Base-by-base conservation (phyloP, 371 early-diverging fungal species). In the Apophysomyces trapeziformis region DNA sequence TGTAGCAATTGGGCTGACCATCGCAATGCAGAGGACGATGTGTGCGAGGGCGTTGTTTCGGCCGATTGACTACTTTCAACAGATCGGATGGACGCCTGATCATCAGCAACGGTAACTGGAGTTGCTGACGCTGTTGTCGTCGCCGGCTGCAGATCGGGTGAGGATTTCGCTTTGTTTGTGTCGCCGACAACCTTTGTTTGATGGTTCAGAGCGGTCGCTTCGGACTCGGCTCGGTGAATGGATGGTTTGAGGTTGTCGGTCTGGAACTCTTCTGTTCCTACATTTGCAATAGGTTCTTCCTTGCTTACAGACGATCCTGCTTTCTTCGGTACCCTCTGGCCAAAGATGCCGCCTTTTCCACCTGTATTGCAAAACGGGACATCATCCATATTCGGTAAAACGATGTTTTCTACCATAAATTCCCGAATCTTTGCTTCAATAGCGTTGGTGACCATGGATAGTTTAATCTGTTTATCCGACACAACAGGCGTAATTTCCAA, bases 351-450 rank as follows among this genome's bases (percentile, higher is more conserved):
- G 41, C 90, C 90, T 11, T 65, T 74, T 13, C 91, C 89, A 32
- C 74, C 75, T 3, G 89, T 82, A 18, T 84, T 77, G 68, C 85
- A 93, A 69, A 95, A 95, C 2, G 89, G 83, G 2, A 89, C 80
- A 63, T 96, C 95, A 62, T 96, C 96, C 93, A 96, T 93, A 69
- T 96, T 93, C 1, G 97, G 97, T 63, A 94, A 70, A 13, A 96
- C 93, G 60, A 96, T 75, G 21, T 86, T 86, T 59, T 91, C 92
- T 4, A 87, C 82, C 67, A 96, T 79, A 60, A 92, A 87, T 45
- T 94, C 93, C 44, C 89, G 83, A 64, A 96, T 90, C 67, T 93
- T 88, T 54, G 88, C 73, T 74, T 94, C 93, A 45, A 96, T 94
- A 1, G 93, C 90, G 62, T 89, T 88, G 32, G 90, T 87, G 21